Conservation (phyloP, 768 basidiomycete species). For the Russula compacta region DNA sequence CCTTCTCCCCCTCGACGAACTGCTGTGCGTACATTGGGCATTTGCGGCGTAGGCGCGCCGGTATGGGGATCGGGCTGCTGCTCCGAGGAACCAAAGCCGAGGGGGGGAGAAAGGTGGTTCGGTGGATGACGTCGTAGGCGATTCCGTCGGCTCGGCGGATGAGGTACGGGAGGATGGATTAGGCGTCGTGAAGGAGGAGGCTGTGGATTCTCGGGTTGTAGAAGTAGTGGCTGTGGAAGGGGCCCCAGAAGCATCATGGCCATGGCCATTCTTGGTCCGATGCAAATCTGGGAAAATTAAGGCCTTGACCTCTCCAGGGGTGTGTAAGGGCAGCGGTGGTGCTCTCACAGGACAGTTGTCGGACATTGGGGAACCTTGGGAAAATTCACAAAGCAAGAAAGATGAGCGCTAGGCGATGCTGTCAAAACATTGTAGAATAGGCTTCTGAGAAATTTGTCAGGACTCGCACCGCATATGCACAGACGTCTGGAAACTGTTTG, state of each 20-base stretch:
- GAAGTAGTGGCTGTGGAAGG: neutral
- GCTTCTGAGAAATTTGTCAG: neutral
- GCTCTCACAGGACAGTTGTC: constrained; percentile 5
- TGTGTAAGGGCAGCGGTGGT: neutral
- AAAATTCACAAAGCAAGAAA: neutral
- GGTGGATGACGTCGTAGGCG: neutral
- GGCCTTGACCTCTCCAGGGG: neutral
- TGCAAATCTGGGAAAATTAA: constrained; percentile 3
- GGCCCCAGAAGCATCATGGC: neutral
- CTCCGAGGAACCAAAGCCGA: neutral
- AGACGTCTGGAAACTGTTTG: neutral
- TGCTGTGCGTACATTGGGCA: constrained; percentile 3
- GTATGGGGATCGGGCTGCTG: constrained; percentile 5
- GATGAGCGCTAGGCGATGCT: neutral
- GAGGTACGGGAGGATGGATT: constrained; percentile 6
- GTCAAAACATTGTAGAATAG: constrained; percentile 2
- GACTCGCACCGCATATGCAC: neutral
- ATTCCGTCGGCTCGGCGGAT: constrained; percentile 2
- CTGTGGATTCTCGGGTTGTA: neutral
- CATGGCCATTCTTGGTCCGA: neutral
- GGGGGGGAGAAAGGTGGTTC: neutral
- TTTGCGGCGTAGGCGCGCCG: constrained; percentile 13
- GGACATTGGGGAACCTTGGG: constrained; percentile 4
- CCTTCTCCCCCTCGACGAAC: neutral
- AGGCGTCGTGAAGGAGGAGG: neutral